Conservation (phyloP, 768 basidiomycete species). For the Tricholoma saponaceum region DNA sequence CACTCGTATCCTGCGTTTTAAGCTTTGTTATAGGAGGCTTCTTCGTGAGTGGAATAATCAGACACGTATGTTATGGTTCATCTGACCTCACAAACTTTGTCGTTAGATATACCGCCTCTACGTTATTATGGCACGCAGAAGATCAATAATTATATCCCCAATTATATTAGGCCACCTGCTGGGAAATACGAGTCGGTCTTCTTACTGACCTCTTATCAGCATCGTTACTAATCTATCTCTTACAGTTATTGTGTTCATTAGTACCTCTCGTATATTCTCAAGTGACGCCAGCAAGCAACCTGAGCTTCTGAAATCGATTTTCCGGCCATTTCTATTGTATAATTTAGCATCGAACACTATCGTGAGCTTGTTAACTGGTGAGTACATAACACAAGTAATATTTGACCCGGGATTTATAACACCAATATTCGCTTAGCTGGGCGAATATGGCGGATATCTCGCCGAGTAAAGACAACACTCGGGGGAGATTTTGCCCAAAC, state of each 20-base stretch:
- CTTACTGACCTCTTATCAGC: background rate
- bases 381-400: background rate
- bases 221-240: background rate
- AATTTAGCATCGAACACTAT: background rate
- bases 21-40: background rate
- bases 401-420: no score
- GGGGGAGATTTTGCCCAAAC: background rate
- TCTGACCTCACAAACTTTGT: background rate
- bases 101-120: background rate
- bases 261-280: background rate
- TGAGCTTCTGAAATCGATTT: background rate
- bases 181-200: background rate
- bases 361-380: background rate
- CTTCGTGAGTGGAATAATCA: background rate
- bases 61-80: background rate
- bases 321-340: background rate
- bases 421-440: background rate
- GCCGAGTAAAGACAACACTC: background rate
- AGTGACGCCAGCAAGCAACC: background rate
- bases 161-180: background rate
- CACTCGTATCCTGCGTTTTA: background rate
- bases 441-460: background rate
- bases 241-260: background rate
- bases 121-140: background rate
- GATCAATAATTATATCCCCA: no score